phyloP scores from a whole-genome alignment of 768 basidiomycete species.

The Lactarius deliciosus region DNA sequence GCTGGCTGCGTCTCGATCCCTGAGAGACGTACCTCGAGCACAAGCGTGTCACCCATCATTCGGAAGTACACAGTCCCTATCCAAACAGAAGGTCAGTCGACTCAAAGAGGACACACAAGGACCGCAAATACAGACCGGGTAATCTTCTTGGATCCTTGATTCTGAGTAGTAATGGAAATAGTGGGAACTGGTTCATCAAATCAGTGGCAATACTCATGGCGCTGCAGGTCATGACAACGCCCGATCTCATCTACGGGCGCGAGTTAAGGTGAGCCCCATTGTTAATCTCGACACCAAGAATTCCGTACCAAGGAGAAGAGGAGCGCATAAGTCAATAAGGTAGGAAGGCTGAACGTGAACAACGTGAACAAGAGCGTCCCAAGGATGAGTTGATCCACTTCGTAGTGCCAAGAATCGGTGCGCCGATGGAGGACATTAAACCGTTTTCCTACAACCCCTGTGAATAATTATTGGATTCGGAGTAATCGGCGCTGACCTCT shows the following conservation, averaged over 20 bases:
- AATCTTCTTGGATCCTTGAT: constrained; percentile 80
- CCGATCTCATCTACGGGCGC: constrained; percentile 48
- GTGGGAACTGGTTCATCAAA: constrained; percentile 89
- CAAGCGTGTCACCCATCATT: constrained; percentile 8
- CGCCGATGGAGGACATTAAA: constrained; percentile 84
- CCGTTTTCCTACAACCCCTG: constrained; percentile 64
- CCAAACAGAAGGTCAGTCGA: not conserved
- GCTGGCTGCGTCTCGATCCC: not conserved
- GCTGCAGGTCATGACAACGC: constrained; percentile 58
- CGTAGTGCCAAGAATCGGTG: constrained; percentile 89
- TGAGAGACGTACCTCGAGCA: constrained; percentile 22
- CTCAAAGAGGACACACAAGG: not conserved
- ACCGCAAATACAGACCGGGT: constrained; percentile 55
- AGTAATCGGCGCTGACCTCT: constrained; percentile 54
- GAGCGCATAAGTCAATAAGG: constrained; percentile 80
- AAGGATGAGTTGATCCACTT: constrained; percentile 91
- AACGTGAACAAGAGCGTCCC: constrained; percentile 89
- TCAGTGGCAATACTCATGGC: constrained; percentile 62
- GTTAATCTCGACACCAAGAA: not conserved
- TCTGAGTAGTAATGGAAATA: constrained; percentile 84
- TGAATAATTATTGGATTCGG: not conserved
- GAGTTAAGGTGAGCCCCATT: not conserved
- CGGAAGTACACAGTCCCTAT: constrained; percentile 23
- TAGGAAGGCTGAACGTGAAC: constrained; percentile 78
- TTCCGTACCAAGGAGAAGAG: constrained; percentile 69